These are phyloP conservation scores for Dysphania ambrosioides DNA, from an alignment of 148 eudicot genomes.

Conservation along the genomic window DNA sequence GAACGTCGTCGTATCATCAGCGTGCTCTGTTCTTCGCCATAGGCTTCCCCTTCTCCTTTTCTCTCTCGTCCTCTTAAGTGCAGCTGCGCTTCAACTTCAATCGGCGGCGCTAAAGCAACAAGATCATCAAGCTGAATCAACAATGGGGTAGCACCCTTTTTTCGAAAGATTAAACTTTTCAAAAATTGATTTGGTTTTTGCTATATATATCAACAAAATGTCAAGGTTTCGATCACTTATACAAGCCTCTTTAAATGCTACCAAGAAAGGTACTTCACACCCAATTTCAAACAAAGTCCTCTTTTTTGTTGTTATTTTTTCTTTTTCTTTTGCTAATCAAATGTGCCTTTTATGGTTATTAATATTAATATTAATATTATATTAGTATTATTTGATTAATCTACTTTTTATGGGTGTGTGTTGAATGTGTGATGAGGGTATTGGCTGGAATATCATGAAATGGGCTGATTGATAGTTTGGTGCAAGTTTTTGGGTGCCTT, in stretches of 20 bases:
- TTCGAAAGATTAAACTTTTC: not conserved
- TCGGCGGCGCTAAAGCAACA: not conserved
- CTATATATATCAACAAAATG: slow-evolving; percentile 29
- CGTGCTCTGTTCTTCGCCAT: slow-evolving; percentile 3
- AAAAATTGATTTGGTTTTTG: not conserved
- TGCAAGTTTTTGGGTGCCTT: too few relatives aligned
- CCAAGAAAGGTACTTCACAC: slow-evolving; percentile 60
- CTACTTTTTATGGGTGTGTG: not conserved
- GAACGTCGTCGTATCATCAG: slow-evolving; percentile 13
- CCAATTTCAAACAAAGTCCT: not conserved
- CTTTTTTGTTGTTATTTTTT: not conserved
- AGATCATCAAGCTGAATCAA: not conserved
- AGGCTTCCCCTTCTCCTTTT: not conserved
- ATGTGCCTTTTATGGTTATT: not conserved
- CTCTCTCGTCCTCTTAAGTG: not conserved
- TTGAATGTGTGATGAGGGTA: not conserved
- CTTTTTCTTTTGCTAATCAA: not conserved
- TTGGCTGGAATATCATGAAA: not conserved
- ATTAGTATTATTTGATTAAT: too few relatives aligned
- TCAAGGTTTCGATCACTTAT: slow-evolving; percentile 66
- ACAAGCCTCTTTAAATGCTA: slow-evolving; percentile 84
- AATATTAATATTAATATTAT: too few relatives aligned
- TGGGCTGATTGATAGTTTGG: not conserved
- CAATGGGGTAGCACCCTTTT: not conserved
- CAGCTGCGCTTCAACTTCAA: not conserved